Conservation (phyloP, 148 eudicot genomes). For the Vaccinium myrtillus region DNA sequence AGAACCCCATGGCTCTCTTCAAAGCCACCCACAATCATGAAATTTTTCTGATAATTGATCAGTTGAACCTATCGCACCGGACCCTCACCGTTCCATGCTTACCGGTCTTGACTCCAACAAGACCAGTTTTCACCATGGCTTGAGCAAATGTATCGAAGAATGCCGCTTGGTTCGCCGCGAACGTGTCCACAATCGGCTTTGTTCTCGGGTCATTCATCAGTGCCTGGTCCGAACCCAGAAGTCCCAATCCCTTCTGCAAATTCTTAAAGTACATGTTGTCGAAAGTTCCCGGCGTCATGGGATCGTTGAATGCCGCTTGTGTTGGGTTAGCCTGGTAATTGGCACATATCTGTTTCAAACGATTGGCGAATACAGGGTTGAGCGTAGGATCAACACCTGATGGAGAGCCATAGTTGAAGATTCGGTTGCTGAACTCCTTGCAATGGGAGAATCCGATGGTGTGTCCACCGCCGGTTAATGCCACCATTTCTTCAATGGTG, state of each 20-base stretch:
- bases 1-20: neutral
- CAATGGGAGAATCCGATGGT: slow-evolving; percentile 17
- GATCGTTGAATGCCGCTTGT: slow-evolving; percentile 3
- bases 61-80: slow-evolving; percentile 26
- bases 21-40: neutral
- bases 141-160: slow-evolving; percentile 18
- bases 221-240: slow-evolving; percentile 23
- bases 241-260: slow-evolving; percentile 23
- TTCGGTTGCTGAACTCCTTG: slow-evolving; percentile 5
- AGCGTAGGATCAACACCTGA: neutral
- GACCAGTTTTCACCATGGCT: slow-evolving; percentile 26
- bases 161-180: slow-evolving; percentile 12
- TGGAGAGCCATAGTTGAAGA: neutral
- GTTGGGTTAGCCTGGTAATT: neutral
- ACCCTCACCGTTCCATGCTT: slow-evolving; percentile 19
- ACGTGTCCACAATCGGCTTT: slow-evolving; percentile 18
- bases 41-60: neutral
- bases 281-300: neutral
- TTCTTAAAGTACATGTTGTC: slow-evolving; percentile 25
- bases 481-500: slow-evolving; percentile 17
- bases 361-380: neutral
- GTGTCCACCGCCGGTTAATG: slow-evolving; percentile 17
- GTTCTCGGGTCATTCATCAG: slow-evolving; percentile 23
- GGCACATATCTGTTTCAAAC: neutral
- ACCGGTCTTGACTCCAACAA: slow-evolving; percentile 24